Evolutionary conservation across 2,329 filamentous ascomycete genomes (phyloP).

Genomic region (Acrodontium crateriforme): DNA sequence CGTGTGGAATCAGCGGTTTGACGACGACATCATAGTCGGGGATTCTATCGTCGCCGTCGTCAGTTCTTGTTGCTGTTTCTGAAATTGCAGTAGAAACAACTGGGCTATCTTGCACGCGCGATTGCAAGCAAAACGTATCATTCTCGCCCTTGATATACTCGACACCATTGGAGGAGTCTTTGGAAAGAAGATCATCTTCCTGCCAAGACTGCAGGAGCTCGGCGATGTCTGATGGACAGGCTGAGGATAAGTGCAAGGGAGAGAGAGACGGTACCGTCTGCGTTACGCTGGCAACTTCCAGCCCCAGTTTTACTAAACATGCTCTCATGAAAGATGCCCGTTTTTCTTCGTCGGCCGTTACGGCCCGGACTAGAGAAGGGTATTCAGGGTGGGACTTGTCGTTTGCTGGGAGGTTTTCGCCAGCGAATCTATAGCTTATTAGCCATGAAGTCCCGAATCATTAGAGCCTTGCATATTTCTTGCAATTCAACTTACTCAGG

Average conservation of each 20-base stretch:
- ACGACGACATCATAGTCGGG: conserved; percentile 60
- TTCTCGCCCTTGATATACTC: conserved; percentile 67
- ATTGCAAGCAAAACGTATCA: conserved; percentile 56
- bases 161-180: conserved; percentile 41
- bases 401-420: conserved; percentile 58
- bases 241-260: conserved; percentile 64
- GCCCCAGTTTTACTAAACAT: conserved; percentile 63
- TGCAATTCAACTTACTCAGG: conserved; percentile 61
- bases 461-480: too few species aligned
- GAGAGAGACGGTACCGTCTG: conserved; percentile 66
- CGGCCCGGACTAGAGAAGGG: conserved; percentile 49
- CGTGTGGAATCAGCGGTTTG: conserved; percentile 64
- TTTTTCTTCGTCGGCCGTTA: conserved; percentile 55
- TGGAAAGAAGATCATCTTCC: conserved; percentile 48
- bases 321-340: conserved; percentile 66
- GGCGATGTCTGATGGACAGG: conserved; percentile 48
- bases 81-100: too few species aligned
- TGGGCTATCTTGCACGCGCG: conserved; percentile 18
- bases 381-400: conserved; percentile 51
- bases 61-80: conserved; percentile 19
- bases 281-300: conserved; percentile 60
- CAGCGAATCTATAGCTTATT: conserved; percentile 52
- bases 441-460: conserved; percentile 3
- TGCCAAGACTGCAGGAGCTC: conserved; percentile 53
- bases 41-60: conserved; percentile 38